Base-by-base conservation (phyloP, 2,329 filamentous ascomycete species). In the Sarocladiaceae sp. region DNA sequence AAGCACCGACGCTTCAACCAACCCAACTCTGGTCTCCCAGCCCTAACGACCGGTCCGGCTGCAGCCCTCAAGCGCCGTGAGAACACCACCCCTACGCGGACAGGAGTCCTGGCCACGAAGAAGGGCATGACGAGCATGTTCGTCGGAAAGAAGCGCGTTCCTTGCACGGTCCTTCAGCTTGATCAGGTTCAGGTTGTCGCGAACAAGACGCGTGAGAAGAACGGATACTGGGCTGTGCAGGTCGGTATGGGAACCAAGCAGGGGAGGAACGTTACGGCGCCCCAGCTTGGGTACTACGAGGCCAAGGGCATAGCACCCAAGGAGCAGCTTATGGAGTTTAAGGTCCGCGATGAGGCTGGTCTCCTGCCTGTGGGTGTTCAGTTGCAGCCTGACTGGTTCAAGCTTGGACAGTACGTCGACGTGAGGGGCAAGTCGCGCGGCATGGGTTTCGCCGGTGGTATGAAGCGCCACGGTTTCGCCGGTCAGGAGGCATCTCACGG, bases 141-240 rank as follows among this genome's bases (percentile, higher is more conserved):
- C 74, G 83, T 89, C 58, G 78, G 82, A 55, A 85, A 86, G 54
- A 77, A 76, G 51, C 82, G 91, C 51, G 85, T 83, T 47, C 76
- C 90, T 16, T 95, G 89, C 72, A 98, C 93, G 12, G 85, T 98
- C 44, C 76, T 98, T 46, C 90, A 97, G 69, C 75, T 98, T 56
- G 93, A 98, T 65, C 77, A 88, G 56, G 89, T 94, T 49, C 85
- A 97, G 67, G 89, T 96, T 7, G 72, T 96, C 31, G 82, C 84
- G 47, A 83, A 87, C 68, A 96, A 95, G 75, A 93, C 88, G 50
- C 71, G 81, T 26, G 72, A 82, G 50, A 72, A 75, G 58, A 82
- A 97, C 63, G 93, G 93, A 16, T 98, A 98, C 70, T 96, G 80
- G 74, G 93, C 91, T 13, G 89, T 97, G 12, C 90, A 96, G 68